These are phyloP conservation scores for Colletotrichum caudatum DNA, from an alignment of 2,329 filamentous ascomycete genomes.

Conservation along the genomic window DNA sequence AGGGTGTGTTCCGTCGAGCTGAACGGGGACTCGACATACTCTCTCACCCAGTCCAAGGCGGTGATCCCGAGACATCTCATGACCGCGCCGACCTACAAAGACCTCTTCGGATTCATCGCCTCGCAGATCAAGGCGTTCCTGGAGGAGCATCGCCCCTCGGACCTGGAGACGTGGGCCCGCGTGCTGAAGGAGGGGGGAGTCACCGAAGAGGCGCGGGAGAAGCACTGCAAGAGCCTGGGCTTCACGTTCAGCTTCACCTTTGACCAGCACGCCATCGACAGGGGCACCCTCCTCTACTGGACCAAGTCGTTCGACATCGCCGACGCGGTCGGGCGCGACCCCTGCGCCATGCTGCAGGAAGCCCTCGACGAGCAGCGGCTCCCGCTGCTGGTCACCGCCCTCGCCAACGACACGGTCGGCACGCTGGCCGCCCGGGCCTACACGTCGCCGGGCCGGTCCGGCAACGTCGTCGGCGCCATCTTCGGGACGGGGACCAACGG, in stretches of 20 bases:
- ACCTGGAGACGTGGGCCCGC: conserved; percentile 24
- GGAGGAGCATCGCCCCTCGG: conserved; percentile 63
- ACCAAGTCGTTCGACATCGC: conserved; percentile 84
- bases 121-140: conserved; percentile 79
- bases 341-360: conserved; percentile 77
- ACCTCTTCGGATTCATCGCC: conserved; percentile 81
- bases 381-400: conserved; percentile 77
- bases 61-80: conserved; percentile 45
- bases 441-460: conserved; percentile 76
- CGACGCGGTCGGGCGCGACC: conserved; percentile 81
- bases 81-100: conserved; percentile 53
- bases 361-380: conserved; percentile 77
- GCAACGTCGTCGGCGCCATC: conserved; percentile 80
- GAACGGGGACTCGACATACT: conserved; percentile 75
- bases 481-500: conserved; percentile 83
- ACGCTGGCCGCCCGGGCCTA: conserved; percentile 85
- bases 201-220: conserved; percentile 15
- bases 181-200: not conserved
- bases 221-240: conserved; percentile 43
- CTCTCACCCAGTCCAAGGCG: conserved; percentile 70
- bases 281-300: conserved; percentile 80
- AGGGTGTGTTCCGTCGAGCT: conserved; percentile 50
- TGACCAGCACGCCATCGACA: conserved; percentile 74
- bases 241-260: conserved; percentile 77
- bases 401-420: conserved; percentile 85